Percentiles rank a stretch among this genome's conserved stretches.
Conservation (phyloP, 495 filamentous ascomycete genomes). For the Penicillium herquei region DNA sequence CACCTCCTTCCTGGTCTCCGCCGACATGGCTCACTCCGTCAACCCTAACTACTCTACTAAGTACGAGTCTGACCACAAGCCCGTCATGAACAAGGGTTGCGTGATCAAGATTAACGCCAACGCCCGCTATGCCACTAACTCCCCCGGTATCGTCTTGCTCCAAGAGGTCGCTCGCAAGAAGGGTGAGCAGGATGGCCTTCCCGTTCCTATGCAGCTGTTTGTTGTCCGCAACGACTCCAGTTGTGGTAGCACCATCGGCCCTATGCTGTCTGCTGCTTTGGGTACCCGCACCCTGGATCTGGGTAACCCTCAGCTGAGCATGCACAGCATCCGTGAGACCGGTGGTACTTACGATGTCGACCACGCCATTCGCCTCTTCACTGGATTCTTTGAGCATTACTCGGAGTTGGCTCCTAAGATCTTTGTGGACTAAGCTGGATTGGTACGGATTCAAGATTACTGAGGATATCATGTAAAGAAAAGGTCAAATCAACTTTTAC, state of each 20-base stretch:
- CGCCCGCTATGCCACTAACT: conserved; percentile 92
- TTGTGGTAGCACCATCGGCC: conserved; percentile 95
- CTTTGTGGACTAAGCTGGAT: conserved; percentile 59
- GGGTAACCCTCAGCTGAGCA: conserved; percentile 92
- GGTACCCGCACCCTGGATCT: conserved; percentile 88
- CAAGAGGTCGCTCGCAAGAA: conserved; percentile 79
- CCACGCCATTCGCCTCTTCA: conserved; percentile 81
- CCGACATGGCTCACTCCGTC: conserved; percentile 95
- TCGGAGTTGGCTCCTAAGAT: conserved; percentile 71
- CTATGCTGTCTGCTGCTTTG: conserved; percentile 83
- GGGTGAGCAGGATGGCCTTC: conserved; percentile 41
- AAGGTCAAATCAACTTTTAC: too few relatives aligned
- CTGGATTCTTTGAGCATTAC: conserved; percentile 82
- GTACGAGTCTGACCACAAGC: conserved; percentile 86
- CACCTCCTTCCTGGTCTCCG: conserved; percentile 91
- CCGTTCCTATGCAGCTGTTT: conserved; percentile 88
- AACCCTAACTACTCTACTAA: conserved; percentile 92
- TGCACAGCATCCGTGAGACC: conserved; percentile 97
- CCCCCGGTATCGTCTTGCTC: conserved; percentile 87
- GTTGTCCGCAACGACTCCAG: conserved; percentile 93
- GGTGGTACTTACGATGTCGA: conserved; percentile 85
- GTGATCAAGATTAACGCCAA: conserved; percentile 99
- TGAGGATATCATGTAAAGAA: too few relatives aligned
- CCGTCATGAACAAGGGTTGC: conserved; percentile 92
- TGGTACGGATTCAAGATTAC: not conserved